Evolutionary conservation across 2,329 filamentous ascomycete genomes (phyloP).

Genomic region (Orbilia javanica): DNA sequence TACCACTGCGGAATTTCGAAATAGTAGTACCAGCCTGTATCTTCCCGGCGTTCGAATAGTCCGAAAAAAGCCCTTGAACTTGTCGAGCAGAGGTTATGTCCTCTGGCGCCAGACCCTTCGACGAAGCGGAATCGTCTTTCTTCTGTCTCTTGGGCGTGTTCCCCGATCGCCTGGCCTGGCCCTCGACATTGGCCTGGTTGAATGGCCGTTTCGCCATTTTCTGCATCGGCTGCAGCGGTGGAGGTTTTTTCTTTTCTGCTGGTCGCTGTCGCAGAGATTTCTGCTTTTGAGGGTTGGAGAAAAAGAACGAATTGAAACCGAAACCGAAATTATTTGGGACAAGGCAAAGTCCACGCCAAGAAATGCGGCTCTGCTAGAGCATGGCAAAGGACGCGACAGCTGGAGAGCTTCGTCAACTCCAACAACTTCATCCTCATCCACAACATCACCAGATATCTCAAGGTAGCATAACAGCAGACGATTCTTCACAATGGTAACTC

Average conservation of each 20-base stretch:
- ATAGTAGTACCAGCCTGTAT: constrained; percentile 35
- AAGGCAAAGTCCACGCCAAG: constrained; percentile 32
- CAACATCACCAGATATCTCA: background rate
- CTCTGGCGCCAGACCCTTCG: constrained; percentile 38
- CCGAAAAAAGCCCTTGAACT: constrained; percentile 50
- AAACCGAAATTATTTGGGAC: constrained; percentile 21
- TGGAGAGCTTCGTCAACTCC: constrained; percentile 54
- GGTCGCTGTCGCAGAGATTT: constrained; percentile 1
- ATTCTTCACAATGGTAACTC: constrained; percentile 35
- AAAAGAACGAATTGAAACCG: constrained; percentile 8
- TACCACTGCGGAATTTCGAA: background rate
- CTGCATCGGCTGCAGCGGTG: background rate
- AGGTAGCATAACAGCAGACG: background rate
- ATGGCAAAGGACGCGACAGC: constrained; percentile 53
- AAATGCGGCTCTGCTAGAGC: constrained; percentile 49
- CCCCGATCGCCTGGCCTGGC: constrained; percentile 46
- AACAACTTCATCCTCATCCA: constrained; percentile 19
- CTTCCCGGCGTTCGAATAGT: constrained; percentile 51
- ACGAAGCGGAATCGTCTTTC: constrained; percentile 36
- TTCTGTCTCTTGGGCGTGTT: constrained; percentile 44
- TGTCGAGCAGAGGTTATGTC: constrained; percentile 44
- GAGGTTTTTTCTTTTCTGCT: background rate
- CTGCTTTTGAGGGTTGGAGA: background rate
- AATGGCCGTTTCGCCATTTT: constrained; percentile 54
- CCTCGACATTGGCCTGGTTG: constrained; percentile 55